A percentile compares a stretch with the other conserved stretches of the same genome.
Evolutionary conservation across 495 filamentous ascomycete species (phyloP).

Genomic region (Penicillium antarcticum): DNA sequence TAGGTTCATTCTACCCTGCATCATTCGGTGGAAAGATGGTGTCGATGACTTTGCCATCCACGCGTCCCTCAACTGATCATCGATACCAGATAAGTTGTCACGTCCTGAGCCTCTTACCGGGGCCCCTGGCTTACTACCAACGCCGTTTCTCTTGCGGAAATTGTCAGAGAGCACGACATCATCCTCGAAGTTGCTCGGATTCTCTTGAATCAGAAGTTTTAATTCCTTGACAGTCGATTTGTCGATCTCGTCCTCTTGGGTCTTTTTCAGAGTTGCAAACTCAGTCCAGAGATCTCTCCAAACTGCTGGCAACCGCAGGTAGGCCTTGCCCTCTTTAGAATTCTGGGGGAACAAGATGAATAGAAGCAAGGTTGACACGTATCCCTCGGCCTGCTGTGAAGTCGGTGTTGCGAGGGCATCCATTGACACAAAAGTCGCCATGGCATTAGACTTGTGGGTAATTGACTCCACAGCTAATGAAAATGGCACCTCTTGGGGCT

Average conservation of each 20-base stretch:
- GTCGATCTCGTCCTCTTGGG: constrained; percentile 64
- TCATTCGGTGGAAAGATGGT: constrained; percentile 48
- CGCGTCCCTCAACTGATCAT: constrained; percentile 54
- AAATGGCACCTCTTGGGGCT: constrained; percentile 59
- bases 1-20: constrained; percentile 60
- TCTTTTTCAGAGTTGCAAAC: constrained; percentile 64
- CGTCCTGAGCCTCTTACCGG: constrained; percentile 31
- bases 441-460: constrained; percentile 39
- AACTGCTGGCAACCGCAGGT: constrained; percentile 67
- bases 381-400: constrained; percentile 77
- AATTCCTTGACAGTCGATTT: constrained; percentile 52
- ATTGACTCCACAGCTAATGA: constrained; percentile 35
- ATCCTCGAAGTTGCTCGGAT: constrained; percentile 52
- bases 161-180: constrained; percentile 70
- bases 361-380: constrained; percentile 75
- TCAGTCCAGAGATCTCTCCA: constrained; percentile 90
- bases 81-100: constrained; percentile 39
- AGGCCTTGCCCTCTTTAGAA: constrained; percentile 80
- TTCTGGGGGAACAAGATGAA: constrained; percentile 75
- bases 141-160: constrained; percentile 61
- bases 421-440: constrained; percentile 65
- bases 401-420: constrained; percentile 69
- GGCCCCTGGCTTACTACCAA: constrained; percentile 41
- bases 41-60: constrained; percentile 69
- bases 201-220: constrained; percentile 47